Conservation (phyloP, 441 rosid genomes). For the Corymbia citriodora region DNA sequence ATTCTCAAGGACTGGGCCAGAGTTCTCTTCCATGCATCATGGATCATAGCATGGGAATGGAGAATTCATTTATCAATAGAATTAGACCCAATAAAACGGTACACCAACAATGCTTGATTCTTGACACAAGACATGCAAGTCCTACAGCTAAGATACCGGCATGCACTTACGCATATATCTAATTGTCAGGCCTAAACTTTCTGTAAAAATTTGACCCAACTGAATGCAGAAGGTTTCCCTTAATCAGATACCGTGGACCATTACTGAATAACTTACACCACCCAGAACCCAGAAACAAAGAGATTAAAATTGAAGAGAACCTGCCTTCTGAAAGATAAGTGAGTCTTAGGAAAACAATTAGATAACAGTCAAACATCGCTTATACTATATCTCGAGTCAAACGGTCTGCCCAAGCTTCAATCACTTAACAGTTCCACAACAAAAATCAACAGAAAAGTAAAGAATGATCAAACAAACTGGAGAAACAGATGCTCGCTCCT, state of each 20-base stretch:
- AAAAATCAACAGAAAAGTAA: background rate
- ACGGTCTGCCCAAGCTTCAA: background rate
- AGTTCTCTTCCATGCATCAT: background rate
- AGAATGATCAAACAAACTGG: background rate
- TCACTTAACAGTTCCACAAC: background rate
- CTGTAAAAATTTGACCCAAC: background rate
- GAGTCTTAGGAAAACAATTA: background rate
- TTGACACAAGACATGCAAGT: background rate
- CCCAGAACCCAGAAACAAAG: background rate
- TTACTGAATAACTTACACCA: background rate
- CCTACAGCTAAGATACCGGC: background rate
- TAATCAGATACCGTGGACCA: background rate
- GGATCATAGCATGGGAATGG: background rate
- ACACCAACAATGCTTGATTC: background rate
- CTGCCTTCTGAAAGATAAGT: background rate
- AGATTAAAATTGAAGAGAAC: background rate
- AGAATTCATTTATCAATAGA: background rate
- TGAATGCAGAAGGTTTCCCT: background rate
- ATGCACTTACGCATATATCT: background rate
- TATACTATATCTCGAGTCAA: background rate
- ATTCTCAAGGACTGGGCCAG: background rate
- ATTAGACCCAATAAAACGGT: background rate
- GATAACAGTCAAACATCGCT: background rate
- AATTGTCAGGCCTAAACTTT: background rate
- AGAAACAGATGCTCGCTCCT: background rate